Evolutionary conservation across 2,329 filamentous ascomycete genomes (phyloP).

Genomic region (Fusarium nurragi): DNA sequence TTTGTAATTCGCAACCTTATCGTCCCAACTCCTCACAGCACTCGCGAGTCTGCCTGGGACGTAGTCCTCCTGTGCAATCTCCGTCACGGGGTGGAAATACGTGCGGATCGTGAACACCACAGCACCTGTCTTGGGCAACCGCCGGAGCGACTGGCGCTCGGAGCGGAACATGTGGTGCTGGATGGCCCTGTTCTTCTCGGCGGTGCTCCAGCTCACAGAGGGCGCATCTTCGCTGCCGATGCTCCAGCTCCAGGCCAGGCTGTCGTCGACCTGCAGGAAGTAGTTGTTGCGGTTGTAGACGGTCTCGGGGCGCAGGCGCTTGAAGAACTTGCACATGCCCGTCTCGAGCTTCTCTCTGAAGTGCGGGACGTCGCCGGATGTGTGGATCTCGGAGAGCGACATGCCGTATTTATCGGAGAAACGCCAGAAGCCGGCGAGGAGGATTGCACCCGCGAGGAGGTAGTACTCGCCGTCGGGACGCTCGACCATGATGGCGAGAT

Average conservation of each 20-base stretch:
- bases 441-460: slow-evolving; percentile 77
- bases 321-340: slow-evolving; percentile 85
- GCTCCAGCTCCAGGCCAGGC: slow-evolving; percentile 77
- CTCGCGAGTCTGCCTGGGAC: slow-evolving; percentile 82
- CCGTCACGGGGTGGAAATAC: slow-evolving; percentile 77
- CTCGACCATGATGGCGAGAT: slow-evolving; percentile 86
- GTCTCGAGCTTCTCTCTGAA: slow-evolving; percentile 77
- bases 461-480: slow-evolving; percentile 80
- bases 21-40: slow-evolving; percentile 82
- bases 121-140: slow-evolving; percentile 66
- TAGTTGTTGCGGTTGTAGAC: slow-evolving; percentile 79
- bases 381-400: slow-evolving; percentile 82
- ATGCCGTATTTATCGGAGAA: slow-evolving; percentile 84
- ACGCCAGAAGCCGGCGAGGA: slow-evolving; percentile 86
- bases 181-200: slow-evolving; percentile 77
- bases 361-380: slow-evolving; percentile 77
- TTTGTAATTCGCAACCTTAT: slow-evolving; percentile 81
- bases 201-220: slow-evolving; percentile 76
- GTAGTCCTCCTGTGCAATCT: slow-evolving; percentile 75
- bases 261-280: slow-evolving; percentile 86
- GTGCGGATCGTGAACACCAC: slow-evolving; percentile 82
- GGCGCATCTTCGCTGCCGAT: slow-evolving; percentile 77
- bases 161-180: slow-evolving; percentile 80
- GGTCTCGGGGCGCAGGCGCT: slow-evolving; percentile 72
- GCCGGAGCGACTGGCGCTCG: slow-evolving; percentile 75